These are phyloP conservation scores for Teunomyces funiuensis DNA, from an alignment of 805 yeast genomes.

Conservation along the genomic window DNA sequence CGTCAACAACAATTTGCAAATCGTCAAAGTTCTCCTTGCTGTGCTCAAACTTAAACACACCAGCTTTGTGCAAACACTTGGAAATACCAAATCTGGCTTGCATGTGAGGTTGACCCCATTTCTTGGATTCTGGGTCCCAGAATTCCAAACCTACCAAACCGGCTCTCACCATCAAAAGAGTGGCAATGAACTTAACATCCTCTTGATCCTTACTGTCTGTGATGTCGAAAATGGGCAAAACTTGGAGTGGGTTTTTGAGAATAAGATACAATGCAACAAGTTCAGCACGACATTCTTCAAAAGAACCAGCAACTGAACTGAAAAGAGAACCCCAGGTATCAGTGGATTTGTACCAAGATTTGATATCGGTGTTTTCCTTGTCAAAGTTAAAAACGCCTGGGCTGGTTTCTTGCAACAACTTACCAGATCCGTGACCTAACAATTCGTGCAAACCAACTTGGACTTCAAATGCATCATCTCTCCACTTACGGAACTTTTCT, in stretches of 20 bases:
- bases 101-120: conserved; percentile 96
- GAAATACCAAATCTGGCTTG: conserved; percentile 87
- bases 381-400: conserved; percentile 75
- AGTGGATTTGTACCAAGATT: conserved; percentile 71
- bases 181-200: conserved; percentile 64
- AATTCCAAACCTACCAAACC: conserved; percentile 80
- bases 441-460: conserved; percentile 93
- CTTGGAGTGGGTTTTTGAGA: conserved; percentile 56
- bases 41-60: conserved; percentile 57
- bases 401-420: conserved; percentile 56
- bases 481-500: conserved; percentile 63
- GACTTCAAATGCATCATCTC: conserved; percentile 84
- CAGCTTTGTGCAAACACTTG: conserved; percentile 69
- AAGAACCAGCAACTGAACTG: conserved; percentile 80
- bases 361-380: conserved; percentile 63
- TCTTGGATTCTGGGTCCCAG: conserved; percentile 78
- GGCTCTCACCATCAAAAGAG: conserved; percentile 82
- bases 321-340: conserved; percentile 91
- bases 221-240: conserved; percentile 74
- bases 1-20: conserved; percentile 58
- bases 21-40: conserved; percentile 53
- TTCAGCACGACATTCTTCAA: conserved; percentile 93
- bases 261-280: conserved; percentile 80
- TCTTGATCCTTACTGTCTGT: conserved; percentile 56
- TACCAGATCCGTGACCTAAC: conserved; percentile 90